These are phyloP conservation scores for Cyathus striatus DNA, from an alignment of 768 basidiomycete species.

Conservation along the genomic window DNA sequence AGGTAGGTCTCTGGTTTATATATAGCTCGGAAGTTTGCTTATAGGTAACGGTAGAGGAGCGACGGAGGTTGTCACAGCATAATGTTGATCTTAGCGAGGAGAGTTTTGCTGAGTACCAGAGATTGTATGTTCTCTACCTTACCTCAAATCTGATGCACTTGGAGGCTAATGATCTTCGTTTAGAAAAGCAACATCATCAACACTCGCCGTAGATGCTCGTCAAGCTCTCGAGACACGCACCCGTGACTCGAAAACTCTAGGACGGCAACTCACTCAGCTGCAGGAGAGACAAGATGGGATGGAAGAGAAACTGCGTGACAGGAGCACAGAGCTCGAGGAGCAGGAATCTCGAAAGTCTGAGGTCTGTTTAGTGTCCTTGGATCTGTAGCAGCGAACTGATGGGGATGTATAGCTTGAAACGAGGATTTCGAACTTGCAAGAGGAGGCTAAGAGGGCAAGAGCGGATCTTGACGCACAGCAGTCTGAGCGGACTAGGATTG, in stretches of 20 bases:
- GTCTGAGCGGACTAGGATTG: constrained; percentile 75
- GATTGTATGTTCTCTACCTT: constrained; percentile 48
- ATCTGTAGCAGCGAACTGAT: not conserved
- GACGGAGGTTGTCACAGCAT: constrained; percentile 63
- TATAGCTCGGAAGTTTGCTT: no score
- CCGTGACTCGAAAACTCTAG: constrained; percentile 76
- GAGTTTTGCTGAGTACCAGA: constrained; percentile 82
- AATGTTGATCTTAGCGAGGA: constrained; percentile 80
- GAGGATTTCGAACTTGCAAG: constrained; percentile 50
- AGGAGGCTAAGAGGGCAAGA: constrained; percentile 58
- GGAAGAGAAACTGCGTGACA: constrained; percentile 48
- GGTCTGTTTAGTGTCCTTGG: constrained; percentile 25
- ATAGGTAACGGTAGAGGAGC: constrained; percentile 51
- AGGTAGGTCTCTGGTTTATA: constrained; percentile 54
- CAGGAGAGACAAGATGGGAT: constrained; percentile 67
- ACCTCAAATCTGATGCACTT: not conserved
- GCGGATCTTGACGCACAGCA: constrained; percentile 83
- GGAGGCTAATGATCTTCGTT: not conserved
- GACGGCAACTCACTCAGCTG: constrained; percentile 58
- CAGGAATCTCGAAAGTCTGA: constrained; percentile 52
- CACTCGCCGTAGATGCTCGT: constrained; percentile 81
- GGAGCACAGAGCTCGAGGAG: constrained; percentile 45
- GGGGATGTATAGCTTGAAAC: constrained; percentile 46
- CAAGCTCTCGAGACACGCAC: constrained; percentile 76
- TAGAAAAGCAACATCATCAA: constrained; percentile 77